Percentiles rank a stretch among this genome's conserved stretches.
These are phyloP conservation scores for Dispira parvispora DNA, from an alignment of 192 early-diverging fungal species.

Conservation along the genomic window DNA sequence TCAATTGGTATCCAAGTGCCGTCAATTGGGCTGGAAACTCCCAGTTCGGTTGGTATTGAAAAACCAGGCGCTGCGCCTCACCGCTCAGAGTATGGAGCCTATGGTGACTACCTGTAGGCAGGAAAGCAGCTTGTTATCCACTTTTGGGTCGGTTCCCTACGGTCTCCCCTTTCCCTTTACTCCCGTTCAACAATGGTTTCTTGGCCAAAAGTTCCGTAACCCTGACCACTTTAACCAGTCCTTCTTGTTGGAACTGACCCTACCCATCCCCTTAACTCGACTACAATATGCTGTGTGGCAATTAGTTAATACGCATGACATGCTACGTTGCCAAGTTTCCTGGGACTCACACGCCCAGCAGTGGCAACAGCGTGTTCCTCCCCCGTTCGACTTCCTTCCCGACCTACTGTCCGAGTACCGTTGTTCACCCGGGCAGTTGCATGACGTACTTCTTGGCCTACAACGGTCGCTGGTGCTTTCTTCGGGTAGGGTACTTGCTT, in stretches of 20 bases:
- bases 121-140: too few species aligned
- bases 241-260: background rate
- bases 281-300: background rate
- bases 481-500: background rate
- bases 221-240: slow-evolving; percentile 9
- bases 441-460: background rate
- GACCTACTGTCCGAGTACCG: background rate
- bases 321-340: slow-evolving; percentile 1
- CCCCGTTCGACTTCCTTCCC: background rate
- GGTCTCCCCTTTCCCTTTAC: background rate
- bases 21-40: background rate
- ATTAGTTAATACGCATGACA: background rate
- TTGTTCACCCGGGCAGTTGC: background rate
- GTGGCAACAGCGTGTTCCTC: background rate
- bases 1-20: background rate
- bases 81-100: too few species aligned
- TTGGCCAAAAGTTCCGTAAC: background rate
- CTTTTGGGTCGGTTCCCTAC: background rate
- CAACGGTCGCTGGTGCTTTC: background rate
- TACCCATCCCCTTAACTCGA: background rate
- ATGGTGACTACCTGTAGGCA: too few species aligned
- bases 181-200: background rate
- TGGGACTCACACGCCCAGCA: background rate
- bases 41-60: background rate
- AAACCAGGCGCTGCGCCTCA: too few species aligned